Evolutionary conservation across 306 rosid species (phyloP).

Genomic region (Crotalaria pallida): DNA sequence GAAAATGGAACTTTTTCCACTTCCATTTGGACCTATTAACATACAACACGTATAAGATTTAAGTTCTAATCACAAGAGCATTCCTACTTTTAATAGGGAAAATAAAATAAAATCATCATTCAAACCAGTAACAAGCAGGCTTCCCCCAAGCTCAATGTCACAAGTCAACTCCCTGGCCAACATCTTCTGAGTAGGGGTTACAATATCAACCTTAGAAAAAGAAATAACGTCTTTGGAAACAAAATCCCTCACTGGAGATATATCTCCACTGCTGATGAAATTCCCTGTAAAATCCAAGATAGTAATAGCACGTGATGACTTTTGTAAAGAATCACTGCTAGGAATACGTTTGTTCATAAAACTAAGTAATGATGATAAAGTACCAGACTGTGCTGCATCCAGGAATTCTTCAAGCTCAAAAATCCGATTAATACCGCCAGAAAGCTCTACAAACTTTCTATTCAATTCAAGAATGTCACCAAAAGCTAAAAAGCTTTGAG

Average conservation of each 20-base stretch:
- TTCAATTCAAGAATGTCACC: conserved; percentile 96
- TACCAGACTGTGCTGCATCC: conserved; percentile 85
- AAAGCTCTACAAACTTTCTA: conserved; percentile 83
- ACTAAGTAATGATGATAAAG: not conserved
- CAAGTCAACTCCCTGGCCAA: conserved; percentile 85
- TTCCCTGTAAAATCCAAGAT: conserved; percentile 34
- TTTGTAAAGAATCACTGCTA: conserved; percentile 10
- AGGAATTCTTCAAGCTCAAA: conserved; percentile 94
- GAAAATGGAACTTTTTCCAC: conserved; percentile 97
- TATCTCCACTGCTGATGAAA: conserved; percentile 31
- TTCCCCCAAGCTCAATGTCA: conserved; percentile 63
- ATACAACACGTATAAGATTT: conserved; percentile 14
- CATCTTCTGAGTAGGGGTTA: conserved; percentile 86
- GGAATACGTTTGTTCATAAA: not conserved
- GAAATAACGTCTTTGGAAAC: conserved; percentile 56
- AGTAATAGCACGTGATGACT: conserved; percentile 14
- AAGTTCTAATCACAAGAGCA: conserved; percentile 12
- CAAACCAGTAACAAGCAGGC: conserved; percentile 96
- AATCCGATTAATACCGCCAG: conserved; percentile 86
- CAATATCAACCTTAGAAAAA: conserved; percentile 74
- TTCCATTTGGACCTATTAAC: conserved; percentile 89
- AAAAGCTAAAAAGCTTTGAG: conserved; percentile 98
- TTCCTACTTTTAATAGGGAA: not conserved
- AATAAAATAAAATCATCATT: conserved; percentile 6
- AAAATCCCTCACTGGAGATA: conserved; percentile 35